Evolutionary conservation across 1,139 yeast genomes (phyloP), one percentile per base, ranked within the genome.

Genomic region (Kodamaea sp.): DNA sequence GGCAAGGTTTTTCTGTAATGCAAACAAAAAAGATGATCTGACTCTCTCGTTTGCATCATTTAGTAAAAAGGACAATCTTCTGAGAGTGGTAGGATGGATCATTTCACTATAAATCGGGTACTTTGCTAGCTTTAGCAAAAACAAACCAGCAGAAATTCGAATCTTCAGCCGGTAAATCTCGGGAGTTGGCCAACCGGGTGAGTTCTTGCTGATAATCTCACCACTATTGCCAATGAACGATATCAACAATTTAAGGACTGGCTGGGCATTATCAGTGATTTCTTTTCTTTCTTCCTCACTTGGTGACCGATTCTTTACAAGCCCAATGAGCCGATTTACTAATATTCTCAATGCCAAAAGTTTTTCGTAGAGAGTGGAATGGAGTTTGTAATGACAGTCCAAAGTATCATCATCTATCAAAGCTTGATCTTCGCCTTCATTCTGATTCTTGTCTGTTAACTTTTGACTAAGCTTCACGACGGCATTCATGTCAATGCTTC

Each of bases 201-300:
- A 49, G 28, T 66, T 66, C 16, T 70, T 69, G 18, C 74, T 67
- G 3, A 82, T 76, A 18, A 89, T 73, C 51, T 89, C 96, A n/a
- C 96, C 96, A 30, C 85, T 84, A 53, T 83, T 83, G 3, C 81
- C 78, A 30, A 89, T 76, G 22, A 85, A 63, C 2, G 90, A 78
- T 26, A 76, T 66, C 27, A 88, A 66, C 25, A 87, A 61, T 46
- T 83, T 85, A 41, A 87, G 59, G 0, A 85, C 79, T 7, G 90
- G 88, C 35, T 70, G 76, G 0, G 84, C 78, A 23, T 55, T 55
- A 14, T 50, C 47, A 4, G 46, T 41, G 61, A 66, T 56, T 42
- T 46, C 63, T 41, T 20, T 36, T 53, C 51, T 33, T 50, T 58
- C 53, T 4, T 59, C 57, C 2, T 58, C 66, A 14, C 57, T 55